phyloP scores from a whole-genome alignment of 768 basidiomycete genomes.

The Rhizopogon salebrosus region DNA sequence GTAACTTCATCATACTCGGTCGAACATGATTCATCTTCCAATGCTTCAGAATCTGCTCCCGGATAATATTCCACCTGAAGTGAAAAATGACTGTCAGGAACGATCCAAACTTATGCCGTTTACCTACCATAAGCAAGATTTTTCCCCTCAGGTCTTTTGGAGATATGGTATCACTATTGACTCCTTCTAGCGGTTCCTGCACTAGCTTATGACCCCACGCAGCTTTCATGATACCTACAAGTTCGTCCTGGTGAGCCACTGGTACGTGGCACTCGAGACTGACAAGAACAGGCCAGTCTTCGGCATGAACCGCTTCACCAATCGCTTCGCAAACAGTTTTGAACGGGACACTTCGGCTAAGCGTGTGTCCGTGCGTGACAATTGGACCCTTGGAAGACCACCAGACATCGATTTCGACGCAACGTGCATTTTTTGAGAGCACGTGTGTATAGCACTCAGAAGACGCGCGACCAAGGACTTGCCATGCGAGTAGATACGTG shows the following conservation, averaged over 20 bases:
- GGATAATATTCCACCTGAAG: constrained; percentile 53
- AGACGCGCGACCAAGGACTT: constrained; percentile 50
- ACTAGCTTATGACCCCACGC: constrained; percentile 52
- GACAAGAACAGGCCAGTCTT: constrained; percentile 53
- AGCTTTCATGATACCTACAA: constrained; percentile 47
- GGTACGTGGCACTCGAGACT: constrained; percentile 62
- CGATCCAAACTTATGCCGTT: background rate
- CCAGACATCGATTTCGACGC: constrained; percentile 71
- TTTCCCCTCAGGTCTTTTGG: constrained; percentile 46
- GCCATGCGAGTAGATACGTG: constrained; percentile 56
- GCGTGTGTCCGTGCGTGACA: constrained; percentile 59
- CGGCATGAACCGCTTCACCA: constrained; percentile 26
- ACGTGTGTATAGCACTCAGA: constrained; percentile 52
- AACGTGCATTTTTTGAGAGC: constrained; percentile 44
- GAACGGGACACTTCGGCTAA: constrained; percentile 49
- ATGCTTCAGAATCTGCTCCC: constrained; percentile 9
- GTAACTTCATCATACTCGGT: constrained; percentile 17
- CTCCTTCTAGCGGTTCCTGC: constrained; percentile 27
- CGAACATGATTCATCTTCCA: constrained; percentile 1
- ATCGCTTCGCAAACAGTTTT: constrained; percentile 50
- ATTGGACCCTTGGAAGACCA: constrained; percentile 45
- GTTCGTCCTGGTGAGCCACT: constrained; percentile 41
- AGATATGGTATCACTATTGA: constrained; percentile 32
- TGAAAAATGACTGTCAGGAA: background rate
- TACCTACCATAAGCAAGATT: constrained; percentile 52